These are phyloP conservation scores for Aspergillus ostianus DNA, from an alignment of 495 filamentous ascomycete genomes.

Conservation along the genomic window DNA sequence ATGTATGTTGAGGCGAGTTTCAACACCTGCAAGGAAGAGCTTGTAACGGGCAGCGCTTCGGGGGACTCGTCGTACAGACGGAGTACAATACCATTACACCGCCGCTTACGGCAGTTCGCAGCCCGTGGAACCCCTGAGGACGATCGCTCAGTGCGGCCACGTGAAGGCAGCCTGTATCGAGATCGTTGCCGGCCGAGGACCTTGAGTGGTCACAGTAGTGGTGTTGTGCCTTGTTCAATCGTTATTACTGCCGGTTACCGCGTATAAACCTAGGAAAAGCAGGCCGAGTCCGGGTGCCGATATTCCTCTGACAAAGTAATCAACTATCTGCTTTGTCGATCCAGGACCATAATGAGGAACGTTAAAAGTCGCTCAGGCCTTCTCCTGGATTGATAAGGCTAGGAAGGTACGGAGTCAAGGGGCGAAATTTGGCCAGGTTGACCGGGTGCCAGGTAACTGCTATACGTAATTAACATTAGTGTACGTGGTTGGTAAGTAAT, in stretches of 20 bases:
- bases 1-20: background rate
- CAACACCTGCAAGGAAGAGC: constrained; percentile 4
- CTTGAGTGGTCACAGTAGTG: too few species aligned
- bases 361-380: background rate
- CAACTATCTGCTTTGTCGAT: background rate
- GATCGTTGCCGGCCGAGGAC: constrained; percentile 19
- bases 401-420: background rate
- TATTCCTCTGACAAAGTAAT: background rate
- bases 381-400: background rate
- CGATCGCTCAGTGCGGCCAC: constrained; percentile 25
- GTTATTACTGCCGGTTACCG: too few species aligned
- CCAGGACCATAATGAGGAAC: background rate
- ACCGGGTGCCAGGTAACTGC: too few species aligned
- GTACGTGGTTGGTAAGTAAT: background rate
- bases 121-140: constrained; percentile 27
- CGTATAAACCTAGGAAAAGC: too few species aligned
- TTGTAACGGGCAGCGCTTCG: background rate
- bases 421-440: too few species aligned
- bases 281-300: too few species aligned
- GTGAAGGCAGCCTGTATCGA: constrained; percentile 25
- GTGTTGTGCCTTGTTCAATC: constrained; percentile 4
- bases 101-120: constrained; percentile 21
- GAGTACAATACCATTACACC: constrained; percentile 8
- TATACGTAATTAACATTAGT: too few species aligned
- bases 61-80: background rate